phyloP scores from a whole-genome alignment of 768 basidiomycete genomes.

The Calocybe gangraenosa region DNA sequence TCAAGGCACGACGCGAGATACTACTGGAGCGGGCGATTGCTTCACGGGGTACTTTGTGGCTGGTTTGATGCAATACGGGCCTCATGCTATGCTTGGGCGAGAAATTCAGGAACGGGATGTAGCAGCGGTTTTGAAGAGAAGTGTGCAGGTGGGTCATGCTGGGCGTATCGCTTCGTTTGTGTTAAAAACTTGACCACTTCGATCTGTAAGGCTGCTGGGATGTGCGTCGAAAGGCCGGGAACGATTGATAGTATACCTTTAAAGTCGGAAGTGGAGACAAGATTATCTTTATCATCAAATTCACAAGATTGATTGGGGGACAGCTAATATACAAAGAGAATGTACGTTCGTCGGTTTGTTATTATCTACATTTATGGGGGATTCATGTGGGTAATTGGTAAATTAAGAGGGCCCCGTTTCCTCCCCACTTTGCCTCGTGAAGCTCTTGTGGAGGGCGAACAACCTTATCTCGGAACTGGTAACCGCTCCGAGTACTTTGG shows the following conservation, averaged over 20 bases:
- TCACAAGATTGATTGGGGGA: too few relatives aligned
- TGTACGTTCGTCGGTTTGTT: too few relatives aligned
- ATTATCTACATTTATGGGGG: too few relatives aligned
- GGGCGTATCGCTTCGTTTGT: background rate
- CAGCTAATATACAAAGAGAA: too few relatives aligned
- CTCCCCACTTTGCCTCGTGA: slow-evolving; percentile 4
- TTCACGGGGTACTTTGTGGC: slow-evolving; percentile 59
- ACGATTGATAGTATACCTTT: slow-evolving; percentile 56
- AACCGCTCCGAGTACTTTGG: slow-evolving; percentile 2
- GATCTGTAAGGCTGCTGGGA: slow-evolving; percentile 48
- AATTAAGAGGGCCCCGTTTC: background rate
- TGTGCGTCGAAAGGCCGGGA: slow-evolving; percentile 55
- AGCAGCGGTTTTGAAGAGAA: slow-evolving; percentile 28
- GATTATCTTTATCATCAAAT: slow-evolving; percentile 18
- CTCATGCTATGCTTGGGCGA: slow-evolving; percentile 18
- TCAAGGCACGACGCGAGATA: slow-evolving; percentile 38
- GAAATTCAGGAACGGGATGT: slow-evolving; percentile 29
- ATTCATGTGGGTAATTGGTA: too few relatives aligned
- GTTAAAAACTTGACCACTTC: background rate
- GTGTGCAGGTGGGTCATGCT: slow-evolving; percentile 33
- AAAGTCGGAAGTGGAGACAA: slow-evolving; percentile 32
- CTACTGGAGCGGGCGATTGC: slow-evolving; percentile 64
- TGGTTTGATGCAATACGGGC: slow-evolving; percentile 44
- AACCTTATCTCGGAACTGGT: slow-evolving; percentile 3
- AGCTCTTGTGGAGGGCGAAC: slow-evolving; percentile 11